phyloP scores from a whole-genome alignment of 495 filamentous ascomycete genomes.

The Xylaria curta region DNA sequence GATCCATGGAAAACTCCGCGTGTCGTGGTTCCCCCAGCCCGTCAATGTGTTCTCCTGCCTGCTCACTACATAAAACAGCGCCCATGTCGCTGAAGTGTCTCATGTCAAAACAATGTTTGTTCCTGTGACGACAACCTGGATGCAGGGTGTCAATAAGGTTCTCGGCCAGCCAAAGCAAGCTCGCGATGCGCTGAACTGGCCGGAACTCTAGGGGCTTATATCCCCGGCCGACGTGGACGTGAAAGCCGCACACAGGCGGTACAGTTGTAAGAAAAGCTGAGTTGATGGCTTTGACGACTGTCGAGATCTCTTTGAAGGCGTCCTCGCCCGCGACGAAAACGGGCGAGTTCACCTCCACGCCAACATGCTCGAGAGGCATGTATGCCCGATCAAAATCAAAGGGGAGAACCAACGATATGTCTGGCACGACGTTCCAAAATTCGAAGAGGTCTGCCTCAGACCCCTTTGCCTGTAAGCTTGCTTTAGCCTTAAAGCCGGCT shows the following conservation, averaged over 20 bases:
- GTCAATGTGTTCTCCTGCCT: not conserved
- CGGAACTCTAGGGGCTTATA: not conserved
- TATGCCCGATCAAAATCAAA: not conserved
- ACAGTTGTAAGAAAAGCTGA: not conserved
- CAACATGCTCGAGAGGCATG: slow-evolving; percentile 2
- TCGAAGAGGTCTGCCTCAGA: not conserved
- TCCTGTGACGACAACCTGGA: slow-evolving; percentile 11
- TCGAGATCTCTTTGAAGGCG: slow-evolving; percentile 5
- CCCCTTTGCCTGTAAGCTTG: not conserved
- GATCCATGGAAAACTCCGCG: not conserved
- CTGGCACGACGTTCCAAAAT: slow-evolving; percentile 7
- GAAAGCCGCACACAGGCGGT: slow-evolving; percentile 13
- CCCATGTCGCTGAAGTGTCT: not conserved
- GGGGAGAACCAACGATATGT: not conserved
- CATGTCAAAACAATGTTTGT: not conserved
- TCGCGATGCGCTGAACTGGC: not conserved
- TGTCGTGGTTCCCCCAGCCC: not conserved
- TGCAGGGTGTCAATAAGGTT: not conserved
- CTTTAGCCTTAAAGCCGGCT: not conserved
- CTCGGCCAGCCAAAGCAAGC: slow-evolving; percentile 11
- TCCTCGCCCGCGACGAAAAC: not conserved
- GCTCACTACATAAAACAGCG: not conserved
- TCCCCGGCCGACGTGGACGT: slow-evolving; percentile 8
- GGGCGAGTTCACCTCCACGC: slow-evolving; percentile 14
- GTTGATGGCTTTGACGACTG: slow-evolving; percentile 13